These are phyloP conservation scores for Cercospora sp. DNA, from an alignment of 2,329 filamentous ascomycete species.

Conservation along the genomic window DNA sequence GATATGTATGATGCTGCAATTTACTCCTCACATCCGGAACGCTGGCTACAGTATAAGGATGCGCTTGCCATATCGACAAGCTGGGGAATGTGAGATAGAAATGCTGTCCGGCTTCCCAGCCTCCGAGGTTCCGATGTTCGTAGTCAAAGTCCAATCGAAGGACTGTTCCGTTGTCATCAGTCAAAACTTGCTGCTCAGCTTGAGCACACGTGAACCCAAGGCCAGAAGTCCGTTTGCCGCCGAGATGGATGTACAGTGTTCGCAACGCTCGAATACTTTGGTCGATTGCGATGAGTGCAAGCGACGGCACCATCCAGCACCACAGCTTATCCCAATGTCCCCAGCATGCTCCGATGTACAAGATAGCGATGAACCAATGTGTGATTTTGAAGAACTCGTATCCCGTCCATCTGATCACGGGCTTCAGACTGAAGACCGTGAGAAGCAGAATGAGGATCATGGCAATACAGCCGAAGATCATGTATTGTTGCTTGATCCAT, in stretches of 20 bases:
- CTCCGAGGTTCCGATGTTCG: conserved; percentile 49
- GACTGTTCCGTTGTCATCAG: conserved; percentile 61
- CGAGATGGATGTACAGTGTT: conserved; percentile 58
- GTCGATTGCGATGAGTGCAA: conserved; percentile 67
- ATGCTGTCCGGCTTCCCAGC: conserved; percentile 68
- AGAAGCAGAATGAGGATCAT: conserved; percentile 64
- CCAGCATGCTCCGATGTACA: conserved; percentile 75
- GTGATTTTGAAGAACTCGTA: conserved; percentile 71
- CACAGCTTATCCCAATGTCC: conserved; percentile 69
- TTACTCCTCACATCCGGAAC: conserved; percentile 43
- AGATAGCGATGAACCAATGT: conserved; percentile 70
- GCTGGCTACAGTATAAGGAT: conserved; percentile 67
- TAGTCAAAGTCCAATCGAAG: conserved; percentile 67
- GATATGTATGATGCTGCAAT: conserved; percentile 39
- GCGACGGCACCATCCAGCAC: conserved; percentile 67
- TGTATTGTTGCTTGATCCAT: conserved; percentile 66
- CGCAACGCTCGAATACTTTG: conserved; percentile 60
- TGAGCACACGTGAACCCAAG: conserved; percentile 58
- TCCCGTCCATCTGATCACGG: conserved; percentile 65
- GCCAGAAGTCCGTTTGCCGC: conserved; percentile 28
- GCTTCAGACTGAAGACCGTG: conserved; percentile 59
- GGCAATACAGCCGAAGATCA: conserved; percentile 71
- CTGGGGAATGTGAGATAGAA: conserved; percentile 70
- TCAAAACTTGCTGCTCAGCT: conserved; percentile 56
- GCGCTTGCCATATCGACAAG: conserved; percentile 67